These are phyloP conservation scores for Xylaria sp. DNA, from an alignment of 2,329 filamentous ascomycete species.

Conservation along the genomic window DNA sequence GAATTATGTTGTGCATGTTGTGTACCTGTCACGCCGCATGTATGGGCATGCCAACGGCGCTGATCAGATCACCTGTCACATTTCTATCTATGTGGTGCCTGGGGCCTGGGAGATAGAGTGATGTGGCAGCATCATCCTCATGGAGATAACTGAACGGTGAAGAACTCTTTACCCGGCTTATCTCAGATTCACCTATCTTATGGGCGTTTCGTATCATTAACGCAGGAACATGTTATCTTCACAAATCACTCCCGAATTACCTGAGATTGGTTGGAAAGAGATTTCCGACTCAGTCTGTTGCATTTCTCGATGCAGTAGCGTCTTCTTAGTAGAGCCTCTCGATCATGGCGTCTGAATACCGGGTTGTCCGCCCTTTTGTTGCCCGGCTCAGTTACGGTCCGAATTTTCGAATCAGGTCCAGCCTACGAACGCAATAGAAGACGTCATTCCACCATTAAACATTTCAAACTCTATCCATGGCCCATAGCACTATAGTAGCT, in stretches of 20 bases:
- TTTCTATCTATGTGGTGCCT: too few relatives aligned
- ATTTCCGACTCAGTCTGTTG: neutral
- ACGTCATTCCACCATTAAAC: too few relatives aligned
- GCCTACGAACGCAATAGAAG: neutral
- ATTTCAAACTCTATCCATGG: neutral
- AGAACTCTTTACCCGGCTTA: neutral
- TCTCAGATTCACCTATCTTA: neutral
- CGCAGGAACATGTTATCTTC: neutral
- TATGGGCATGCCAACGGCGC: neutral
- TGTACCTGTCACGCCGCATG: neutral
- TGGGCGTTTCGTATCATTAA: neutral
- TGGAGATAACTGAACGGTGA: neutral
- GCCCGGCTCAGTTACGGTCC: neutral
- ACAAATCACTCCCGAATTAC: neutral
- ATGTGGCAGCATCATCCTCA: too few relatives aligned
- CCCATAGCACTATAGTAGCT: neutral
- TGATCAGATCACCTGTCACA: neutral
- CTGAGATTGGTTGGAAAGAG: neutral
- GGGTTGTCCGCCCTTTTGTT: neutral
- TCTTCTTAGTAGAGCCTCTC: neutral
- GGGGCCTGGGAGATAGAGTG: too few relatives aligned
- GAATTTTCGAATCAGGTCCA: neutral
- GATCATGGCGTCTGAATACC: neutral
- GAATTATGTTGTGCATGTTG: slow-evolving; percentile 10
- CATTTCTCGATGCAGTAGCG: neutral